Evolutionary conservation across 106 monocot genomes (phyloP).

Genomic region (Vanilla planifolia): DNA sequence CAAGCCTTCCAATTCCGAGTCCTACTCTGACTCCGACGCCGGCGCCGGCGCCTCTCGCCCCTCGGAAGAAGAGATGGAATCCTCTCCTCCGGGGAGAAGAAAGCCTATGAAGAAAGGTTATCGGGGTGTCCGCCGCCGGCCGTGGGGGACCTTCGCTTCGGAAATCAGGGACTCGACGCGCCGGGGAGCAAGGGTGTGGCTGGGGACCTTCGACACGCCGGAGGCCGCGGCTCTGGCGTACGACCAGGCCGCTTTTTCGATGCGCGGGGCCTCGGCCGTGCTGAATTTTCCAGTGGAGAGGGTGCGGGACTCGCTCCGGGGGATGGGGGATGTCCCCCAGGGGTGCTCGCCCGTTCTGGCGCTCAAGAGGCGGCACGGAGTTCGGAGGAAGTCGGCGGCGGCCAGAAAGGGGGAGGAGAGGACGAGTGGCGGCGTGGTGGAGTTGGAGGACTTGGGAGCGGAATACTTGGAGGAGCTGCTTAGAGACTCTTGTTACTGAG

Average conservation of each 20-base stretch:
- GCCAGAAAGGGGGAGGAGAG: not conserved
- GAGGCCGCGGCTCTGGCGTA: constrained; percentile 33
- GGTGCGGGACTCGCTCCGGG: constrained; percentile 18
- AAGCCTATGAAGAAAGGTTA: constrained; percentile 16
- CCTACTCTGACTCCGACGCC: not conserved
- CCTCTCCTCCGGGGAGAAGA: not conserved
- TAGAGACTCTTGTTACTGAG: constrained; percentile 14
- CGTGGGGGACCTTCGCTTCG: constrained; percentile 36
- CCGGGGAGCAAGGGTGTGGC: constrained; percentile 24
- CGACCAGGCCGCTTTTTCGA: constrained; percentile 31
- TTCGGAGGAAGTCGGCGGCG: constrained; percentile 13
- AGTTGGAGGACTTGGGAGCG: constrained; percentile 27
- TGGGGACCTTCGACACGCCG: constrained; percentile 35
- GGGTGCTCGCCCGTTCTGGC: constrained; percentile 31
- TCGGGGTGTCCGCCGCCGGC: constrained; percentile 25
- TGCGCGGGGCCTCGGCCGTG: constrained; percentile 23
- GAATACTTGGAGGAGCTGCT: constrained; percentile 28
- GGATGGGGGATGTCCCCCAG: constrained; percentile 5
- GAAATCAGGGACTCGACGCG: constrained; percentile 38
- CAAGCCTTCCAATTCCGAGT: constrained; percentile 10
- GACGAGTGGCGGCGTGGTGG: constrained; percentile 11
- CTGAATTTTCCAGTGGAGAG: constrained; percentile 31
- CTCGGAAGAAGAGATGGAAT: constrained; percentile 10
- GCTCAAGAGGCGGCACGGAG: constrained; percentile 21
- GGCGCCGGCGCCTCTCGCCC: not conserved